Percentiles rank a stretch among this genome's conserved stretches.
These are phyloP conservation scores for Trypanosoma congolense DNA, from an alignment of 208 protist species.

Conservation along the genomic window DNA sequence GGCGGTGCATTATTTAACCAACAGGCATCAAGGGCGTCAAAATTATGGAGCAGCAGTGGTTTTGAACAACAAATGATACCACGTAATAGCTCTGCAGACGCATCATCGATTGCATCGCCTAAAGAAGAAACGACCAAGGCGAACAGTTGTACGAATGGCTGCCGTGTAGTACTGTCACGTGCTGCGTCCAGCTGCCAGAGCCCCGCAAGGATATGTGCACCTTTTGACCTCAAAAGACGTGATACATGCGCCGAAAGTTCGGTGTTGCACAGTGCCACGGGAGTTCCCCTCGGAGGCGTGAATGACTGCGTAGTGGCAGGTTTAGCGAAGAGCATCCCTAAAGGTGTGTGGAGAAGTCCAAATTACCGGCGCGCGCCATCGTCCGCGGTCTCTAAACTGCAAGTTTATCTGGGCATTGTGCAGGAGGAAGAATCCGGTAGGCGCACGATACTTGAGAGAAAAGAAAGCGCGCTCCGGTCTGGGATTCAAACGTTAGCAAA, in stretches of 20 bases:
- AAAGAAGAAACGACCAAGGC: neutral
- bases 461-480: conserved; percentile 3
- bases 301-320: too few species aligned
- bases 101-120: neutral
- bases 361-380: neutral
- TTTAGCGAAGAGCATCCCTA: neutral
- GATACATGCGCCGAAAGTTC: neutral
- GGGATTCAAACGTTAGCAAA: conserved; percentile 6
- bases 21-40: too few species aligned
- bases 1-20: too few species aligned
- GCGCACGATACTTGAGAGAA: neutral
- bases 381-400: neutral
- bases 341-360: neutral
- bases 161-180: neutral
- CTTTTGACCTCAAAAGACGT: neutral
- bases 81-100: neutral
- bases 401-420: neutral
- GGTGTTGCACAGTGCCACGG: too few species aligned
- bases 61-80: too few species aligned
- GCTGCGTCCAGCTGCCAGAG: neutral
- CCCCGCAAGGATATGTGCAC: neutral
- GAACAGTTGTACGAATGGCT: neutral
- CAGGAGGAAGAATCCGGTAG: conserved; percentile 1
- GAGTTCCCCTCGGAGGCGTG: too few species aligned
- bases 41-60: too few species aligned